phyloP scores from a whole-genome alignment of 192 early-diverging fungal genomes.

The Haplosporangium gracile region DNA sequence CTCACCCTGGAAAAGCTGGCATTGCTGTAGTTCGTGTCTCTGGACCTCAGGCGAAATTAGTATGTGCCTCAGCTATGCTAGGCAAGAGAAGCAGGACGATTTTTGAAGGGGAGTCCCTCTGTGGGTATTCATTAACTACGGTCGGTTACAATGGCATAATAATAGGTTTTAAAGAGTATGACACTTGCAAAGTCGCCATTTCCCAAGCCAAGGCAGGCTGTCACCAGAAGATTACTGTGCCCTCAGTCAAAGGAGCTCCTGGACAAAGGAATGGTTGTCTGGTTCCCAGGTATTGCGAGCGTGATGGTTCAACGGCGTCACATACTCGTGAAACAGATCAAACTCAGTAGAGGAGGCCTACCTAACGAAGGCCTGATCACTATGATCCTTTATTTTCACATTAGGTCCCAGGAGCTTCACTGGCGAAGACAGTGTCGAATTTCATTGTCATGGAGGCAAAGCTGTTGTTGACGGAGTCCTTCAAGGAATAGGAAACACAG shows the following conservation, averaged over 20 bases:
- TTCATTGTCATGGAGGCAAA: constrained; percentile 82
- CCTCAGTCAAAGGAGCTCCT: constrained; percentile 60
- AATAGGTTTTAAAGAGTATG: constrained; percentile 43
- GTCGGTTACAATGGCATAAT: not conserved
- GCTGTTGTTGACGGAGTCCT: constrained; percentile 74
- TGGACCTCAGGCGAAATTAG: constrained; percentile 65
- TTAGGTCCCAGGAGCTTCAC: constrained; percentile 77
- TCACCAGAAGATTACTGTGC: constrained; percentile 59
- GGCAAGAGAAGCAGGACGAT: not conserved
- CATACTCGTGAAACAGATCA: not conserved
- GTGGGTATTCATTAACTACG: not conserved
- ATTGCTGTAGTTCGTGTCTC: constrained; percentile 84
- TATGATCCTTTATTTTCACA: not conserved
- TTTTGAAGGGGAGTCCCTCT: not conserved
- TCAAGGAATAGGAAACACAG: constrained; percentile 61
- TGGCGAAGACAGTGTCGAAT: constrained; percentile 81
- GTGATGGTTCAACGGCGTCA: not conserved
- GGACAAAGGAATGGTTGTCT: constrained; percentile 71
- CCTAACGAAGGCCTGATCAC: not conserved
- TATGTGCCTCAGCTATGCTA: constrained; percentile 28
- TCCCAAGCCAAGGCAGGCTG: constrained; percentile 60
- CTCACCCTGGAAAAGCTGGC: constrained; percentile 80
- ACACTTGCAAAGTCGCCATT: constrained; percentile 27
- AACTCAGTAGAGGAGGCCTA: not conserved
- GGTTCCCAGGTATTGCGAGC: constrained; percentile 63